phyloP scores from a whole-genome alignment of 2,329 filamentous ascomycete species.

The Aureobasidium subglaciale region DNA sequence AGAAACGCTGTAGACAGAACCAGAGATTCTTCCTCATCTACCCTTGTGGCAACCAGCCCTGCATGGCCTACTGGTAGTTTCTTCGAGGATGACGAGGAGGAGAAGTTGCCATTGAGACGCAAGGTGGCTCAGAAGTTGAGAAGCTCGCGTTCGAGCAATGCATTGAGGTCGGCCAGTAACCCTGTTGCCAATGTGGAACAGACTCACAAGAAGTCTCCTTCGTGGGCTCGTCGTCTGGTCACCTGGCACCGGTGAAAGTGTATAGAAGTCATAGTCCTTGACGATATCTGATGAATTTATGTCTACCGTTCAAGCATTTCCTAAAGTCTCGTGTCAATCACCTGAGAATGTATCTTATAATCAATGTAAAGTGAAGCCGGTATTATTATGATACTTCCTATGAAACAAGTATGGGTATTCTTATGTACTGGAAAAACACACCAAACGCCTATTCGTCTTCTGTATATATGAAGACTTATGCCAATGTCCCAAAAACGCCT shows the following conservation, averaged over 20 bases:
- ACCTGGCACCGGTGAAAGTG: not conserved
- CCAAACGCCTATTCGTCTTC: not conserved
- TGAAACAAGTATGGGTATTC: not conserved
- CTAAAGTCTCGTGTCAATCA: not conserved
- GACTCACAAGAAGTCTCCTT: not conserved
- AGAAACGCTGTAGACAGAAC: not conserved
- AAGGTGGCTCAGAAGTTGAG: slow-evolving; percentile 4
- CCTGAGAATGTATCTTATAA: no score
- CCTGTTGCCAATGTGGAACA: not conserved
- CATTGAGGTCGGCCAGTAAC: not conserved
- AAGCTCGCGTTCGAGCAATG: slow-evolving; percentile 1
- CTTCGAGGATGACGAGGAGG: slow-evolving; percentile 13
- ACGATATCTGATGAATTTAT: not conserved
- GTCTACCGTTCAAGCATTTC: not conserved
- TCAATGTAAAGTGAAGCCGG: not conserved
- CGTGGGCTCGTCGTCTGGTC: not conserved
- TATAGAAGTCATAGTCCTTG: not conserved
- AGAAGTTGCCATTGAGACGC: not conserved
- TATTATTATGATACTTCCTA: not conserved
- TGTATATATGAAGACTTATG: not conserved
- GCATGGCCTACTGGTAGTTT: slow-evolving; percentile 7
- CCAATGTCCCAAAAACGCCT: not conserved
- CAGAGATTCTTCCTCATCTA: not conserved
- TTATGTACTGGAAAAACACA: not conserved
- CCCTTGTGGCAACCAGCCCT: not conserved